These are phyloP conservation scores for Trichaptum fuscoviolaceum DNA, from an alignment of 768 basidiomycete species.

Conservation along the genomic window DNA sequence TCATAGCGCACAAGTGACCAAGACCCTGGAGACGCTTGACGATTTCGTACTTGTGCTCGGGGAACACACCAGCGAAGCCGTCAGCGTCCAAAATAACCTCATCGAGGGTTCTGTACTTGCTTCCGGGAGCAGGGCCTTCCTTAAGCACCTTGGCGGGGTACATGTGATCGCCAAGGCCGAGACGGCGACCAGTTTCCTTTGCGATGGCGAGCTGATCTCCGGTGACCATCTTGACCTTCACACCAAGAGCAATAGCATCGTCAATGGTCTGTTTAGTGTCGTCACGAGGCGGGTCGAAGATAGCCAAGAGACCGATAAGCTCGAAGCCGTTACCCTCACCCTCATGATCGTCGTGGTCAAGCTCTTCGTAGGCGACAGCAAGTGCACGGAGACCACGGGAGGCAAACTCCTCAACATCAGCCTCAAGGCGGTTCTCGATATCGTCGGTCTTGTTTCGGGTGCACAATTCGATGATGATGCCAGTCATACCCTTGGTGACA, in stretches of 20 bases:
- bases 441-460: conserved; percentile 95
- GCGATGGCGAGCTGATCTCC: conserved; percentile 99
- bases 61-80: conserved; percentile 99
- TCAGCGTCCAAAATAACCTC: conserved; percentile 99
- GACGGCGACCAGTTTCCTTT: conserved; percentile 97
- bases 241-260: conserved; percentile 91
- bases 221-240: conserved; percentile 99
- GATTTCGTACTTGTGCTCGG: conserved; percentile 99
- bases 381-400: conserved; percentile 95
- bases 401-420: conserved; percentile 95
- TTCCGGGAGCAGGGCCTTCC: conserved; percentile 85
- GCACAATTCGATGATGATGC: conserved; percentile 96
- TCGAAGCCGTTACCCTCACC: conserved; percentile 96
- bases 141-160: conserved; percentile 99
- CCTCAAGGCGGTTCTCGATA: conserved; percentile 84
- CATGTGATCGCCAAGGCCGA: conserved; percentile 99
- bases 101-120: conserved; percentile 80
- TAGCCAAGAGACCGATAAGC: conserved; percentile 92
- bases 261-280: conserved; percentile 99
- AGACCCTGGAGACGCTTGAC: conserved; percentile 97
- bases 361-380: conserved; percentile 92
- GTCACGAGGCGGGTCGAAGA: conserved; percentile 96
- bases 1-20: conserved; percentile 97
- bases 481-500: conserved; percentile 99
- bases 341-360: conserved; percentile 77